Base-by-base conservation (phyloP, 495 filamentous ascomycete species). In the Aspergillus olivimuriae region DNA sequence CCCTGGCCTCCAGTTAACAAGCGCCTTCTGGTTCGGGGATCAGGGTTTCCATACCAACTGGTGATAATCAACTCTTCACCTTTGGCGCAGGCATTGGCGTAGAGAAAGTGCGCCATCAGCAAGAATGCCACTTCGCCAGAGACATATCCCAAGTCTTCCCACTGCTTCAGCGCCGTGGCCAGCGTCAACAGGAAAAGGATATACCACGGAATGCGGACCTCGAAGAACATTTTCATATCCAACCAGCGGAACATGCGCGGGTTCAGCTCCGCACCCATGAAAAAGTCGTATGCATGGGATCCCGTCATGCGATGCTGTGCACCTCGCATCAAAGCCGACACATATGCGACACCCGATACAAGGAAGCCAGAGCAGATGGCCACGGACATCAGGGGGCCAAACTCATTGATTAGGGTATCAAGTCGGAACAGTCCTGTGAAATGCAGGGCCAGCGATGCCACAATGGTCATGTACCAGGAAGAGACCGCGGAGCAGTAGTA, bases 211-310 rank as follows among this genome's bases (percentile, higher is more conserved):
- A 97, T 75, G 43, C 91, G 85, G 46, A 97, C 89, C 65, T 96
- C 92, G 51, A 89, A 92, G 69, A 97, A 95, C 91, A 97, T 97
- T 75, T 97, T 96, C 69, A 95, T 85, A 60, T 97, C 91, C 41
- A 97, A 70, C 56, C 87, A 82, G 22, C 82, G 82, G 57, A 95
- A 89, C 68, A 94, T 75, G 26, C 91, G 75, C 15, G 91, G 91
- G 65, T 98, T 95, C 37, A 98, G 70, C 70, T 98, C 92, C 26
- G 92, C 89, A 41, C 92, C 92, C 89, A 98, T 95, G 74, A 95
- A 98, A 70, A 95, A 96, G 67, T 98, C 92, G 63, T 96, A 95
- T 51, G 96, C 70, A 33, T 78, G 85, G 55, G 81, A 78, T n/a
- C 90, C 92, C 23, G 86, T 91, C 86, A 98, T 95, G 41, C 89